Evolutionary conservation across 257 asterid species (phyloP).

Genomic region (Phtheirospermum japonicum): DNA sequence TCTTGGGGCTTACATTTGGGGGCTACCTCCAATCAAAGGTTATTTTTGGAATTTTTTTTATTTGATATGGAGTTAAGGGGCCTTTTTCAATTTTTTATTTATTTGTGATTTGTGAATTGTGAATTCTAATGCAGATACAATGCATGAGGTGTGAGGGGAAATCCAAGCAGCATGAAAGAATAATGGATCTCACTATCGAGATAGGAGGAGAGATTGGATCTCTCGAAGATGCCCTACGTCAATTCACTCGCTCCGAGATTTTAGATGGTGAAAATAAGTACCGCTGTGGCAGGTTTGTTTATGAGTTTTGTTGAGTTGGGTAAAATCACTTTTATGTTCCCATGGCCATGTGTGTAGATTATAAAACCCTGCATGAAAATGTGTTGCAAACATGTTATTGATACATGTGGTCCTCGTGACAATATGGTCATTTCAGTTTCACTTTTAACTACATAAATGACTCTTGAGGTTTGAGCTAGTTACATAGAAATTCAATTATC

Average conservation of each 20-base stretch:
- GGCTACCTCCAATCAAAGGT: slow-evolving; percentile 91
- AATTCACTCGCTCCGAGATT: slow-evolving; percentile 66
- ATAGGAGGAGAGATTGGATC: slow-evolving; percentile 72
- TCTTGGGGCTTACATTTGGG: slow-evolving; percentile 79
- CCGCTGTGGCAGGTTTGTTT: slow-evolving; percentile 66
- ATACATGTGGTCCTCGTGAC: background rate
- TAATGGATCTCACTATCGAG: slow-evolving; percentile 92
- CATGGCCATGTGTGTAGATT: background rate
- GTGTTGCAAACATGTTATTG: background rate
- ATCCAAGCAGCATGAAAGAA: slow-evolving; percentile 69
- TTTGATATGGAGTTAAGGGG: slow-evolving; percentile 19
- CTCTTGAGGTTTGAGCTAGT: background rate
- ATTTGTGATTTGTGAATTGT: too few relatives aligned
- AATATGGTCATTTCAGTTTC: background rate
- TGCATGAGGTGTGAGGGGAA: slow-evolving; percentile 76
- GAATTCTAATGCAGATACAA: slow-evolving; percentile 52
- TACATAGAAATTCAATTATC: background rate
- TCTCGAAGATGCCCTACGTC: slow-evolving; percentile 70
- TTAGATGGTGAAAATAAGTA: slow-evolving; percentile 90
- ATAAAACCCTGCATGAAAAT: background rate
- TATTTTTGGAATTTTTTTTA: slow-evolving; percentile 21
- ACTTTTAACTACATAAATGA: background rate
- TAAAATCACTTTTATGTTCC: slow-evolving; percentile 1
- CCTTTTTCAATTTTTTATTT: too few relatives aligned
- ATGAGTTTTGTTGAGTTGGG: background rate